phyloP scores from a whole-genome alignment of 129 eudicot species.

The Apium graveolens region DNA sequence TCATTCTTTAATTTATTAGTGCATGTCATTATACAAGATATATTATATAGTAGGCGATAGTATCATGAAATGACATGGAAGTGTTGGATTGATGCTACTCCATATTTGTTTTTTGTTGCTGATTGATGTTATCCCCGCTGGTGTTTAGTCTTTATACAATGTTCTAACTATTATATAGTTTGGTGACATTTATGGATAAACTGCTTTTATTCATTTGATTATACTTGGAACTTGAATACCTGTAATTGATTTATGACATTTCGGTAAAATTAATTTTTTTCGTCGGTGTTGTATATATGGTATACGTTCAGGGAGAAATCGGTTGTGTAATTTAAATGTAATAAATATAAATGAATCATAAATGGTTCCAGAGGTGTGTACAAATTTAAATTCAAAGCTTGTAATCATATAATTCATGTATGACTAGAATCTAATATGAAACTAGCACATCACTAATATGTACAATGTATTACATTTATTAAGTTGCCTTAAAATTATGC shows the following conservation, averaged over 20 bases:
- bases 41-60: not conserved
- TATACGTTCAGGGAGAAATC: too few species aligned
- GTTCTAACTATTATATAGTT: too few species aligned
- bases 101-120: not conserved
- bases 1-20: too few species aligned
- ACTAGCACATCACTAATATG: not conserved
- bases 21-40: too few species aligned
- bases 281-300: not conserved
- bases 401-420: not conserved
- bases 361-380: not conserved
- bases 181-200: too few species aligned
- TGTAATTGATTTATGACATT: not conserved
- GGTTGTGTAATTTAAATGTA: not conserved
- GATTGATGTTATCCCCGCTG: too few species aligned
- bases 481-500: not conserved
- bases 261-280: too few species aligned
- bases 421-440: not conserved
- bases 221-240: not conserved
- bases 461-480: not conserved
- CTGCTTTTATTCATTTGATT: not conserved
- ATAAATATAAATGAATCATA: too few species aligned
- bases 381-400: not conserved
- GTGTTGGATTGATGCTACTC: not conserved
- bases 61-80: not conserved
- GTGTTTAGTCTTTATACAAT: too few species aligned